Conservation (phyloP, 169 alveolate genomes). For the Plasmodium reichenowi region DNA sequence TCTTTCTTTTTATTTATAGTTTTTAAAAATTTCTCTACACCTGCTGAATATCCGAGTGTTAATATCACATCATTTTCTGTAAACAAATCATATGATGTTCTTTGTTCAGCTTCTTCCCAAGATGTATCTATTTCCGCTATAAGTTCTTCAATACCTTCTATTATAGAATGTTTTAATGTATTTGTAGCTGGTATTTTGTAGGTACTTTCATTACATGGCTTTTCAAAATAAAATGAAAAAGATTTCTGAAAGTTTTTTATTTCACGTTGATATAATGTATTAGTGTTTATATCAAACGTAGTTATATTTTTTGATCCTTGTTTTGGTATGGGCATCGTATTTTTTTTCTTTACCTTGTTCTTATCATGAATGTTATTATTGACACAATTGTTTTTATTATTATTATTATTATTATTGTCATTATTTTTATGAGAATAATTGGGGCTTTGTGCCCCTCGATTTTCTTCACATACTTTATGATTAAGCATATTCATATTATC, state of each 20-base stretch:
- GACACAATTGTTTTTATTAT: neutral
- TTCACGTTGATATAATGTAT: slow-evolving; percentile 52
- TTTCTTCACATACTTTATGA: no score
- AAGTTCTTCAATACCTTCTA: slow-evolving; percentile 62
- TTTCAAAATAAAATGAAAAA: slow-evolving; percentile 62
- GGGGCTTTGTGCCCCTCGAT: no score
- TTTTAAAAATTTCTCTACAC: slow-evolving; percentile 71
- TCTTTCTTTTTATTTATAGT: slow-evolving; percentile 69
- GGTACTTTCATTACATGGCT: slow-evolving; percentile 24
- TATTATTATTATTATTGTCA: slow-evolving; percentile 16
- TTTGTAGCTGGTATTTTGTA: slow-evolving; percentile 72
- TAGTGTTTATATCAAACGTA: neutral
- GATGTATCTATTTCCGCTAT: slow-evolving; percentile 70
- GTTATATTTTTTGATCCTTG: no score
- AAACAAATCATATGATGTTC: slow-evolving; percentile 70
- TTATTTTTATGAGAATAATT: slow-evolving; percentile 1
- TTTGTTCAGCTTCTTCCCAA: slow-evolving; percentile 76
- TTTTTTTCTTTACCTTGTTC: no score
- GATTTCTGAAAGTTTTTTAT: slow-evolving; percentile 54
- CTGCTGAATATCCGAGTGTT: slow-evolving; percentile 65
- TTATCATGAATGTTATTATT: no score
- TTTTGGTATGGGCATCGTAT: no score
- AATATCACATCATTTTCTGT: slow-evolving; percentile 76
- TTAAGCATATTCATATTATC: slow-evolving; percentile 20
- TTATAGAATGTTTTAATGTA: slow-evolving; percentile 69